Base-by-base conservation (phyloP, 495 filamentous ascomycete species). In the Xylaria venustula region DNA sequence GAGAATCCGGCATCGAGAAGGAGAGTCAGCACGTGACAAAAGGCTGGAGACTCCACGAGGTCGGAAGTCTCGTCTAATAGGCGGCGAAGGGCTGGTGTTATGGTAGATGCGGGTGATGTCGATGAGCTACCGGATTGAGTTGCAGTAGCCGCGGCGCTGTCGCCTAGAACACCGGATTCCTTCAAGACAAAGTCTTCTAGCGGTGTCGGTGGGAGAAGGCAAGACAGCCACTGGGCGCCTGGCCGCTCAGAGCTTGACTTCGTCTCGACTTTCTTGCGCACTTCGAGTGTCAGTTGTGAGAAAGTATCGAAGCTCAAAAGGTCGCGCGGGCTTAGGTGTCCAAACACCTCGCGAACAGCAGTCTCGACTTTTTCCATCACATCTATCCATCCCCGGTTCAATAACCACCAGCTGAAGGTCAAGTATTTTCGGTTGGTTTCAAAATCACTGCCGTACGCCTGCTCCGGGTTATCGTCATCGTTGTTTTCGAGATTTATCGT, bases 1-100 rank as follows among this genome's bases (percentile, higher is more conserved):
- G 88, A 88, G 78, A 96, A 98, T 7, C 86, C 87, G 44, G 92
- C 85, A 70, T 97, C 92, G 62, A 98, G 88, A 57, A 97, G 84
- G 60, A 89, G 85, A 7, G 89, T 91, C 42, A 94, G 75, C 32
- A 98, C 91, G 60, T 87, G 86, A 7, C 87, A 83, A 73, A 97
- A 97, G 19, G 88, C 82, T 0, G 95, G 95, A 0, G 93, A 97
- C 58, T 98, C 95, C 64, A 98, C 89, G 17, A 98, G 81, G 73
- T 98, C 94, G 20, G 94, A 88, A 9, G 94, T 97, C 75, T 98
- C 94, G 67, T 98, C 92, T 1, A 98, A 80, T n/a, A 99, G 83
- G 53, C 90, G 87, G 50, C 93, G 89, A 64, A 98, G 84, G 46
- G 83, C 80, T 12, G 82, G 71, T 7, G 81, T 73, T 15, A 61